A percentile compares a stretch with the other conserved stretches of the same genome.
Conservation (phyloP, 768 basidiomycete species). For the Boletus pseudo-olivaceus region DNA sequence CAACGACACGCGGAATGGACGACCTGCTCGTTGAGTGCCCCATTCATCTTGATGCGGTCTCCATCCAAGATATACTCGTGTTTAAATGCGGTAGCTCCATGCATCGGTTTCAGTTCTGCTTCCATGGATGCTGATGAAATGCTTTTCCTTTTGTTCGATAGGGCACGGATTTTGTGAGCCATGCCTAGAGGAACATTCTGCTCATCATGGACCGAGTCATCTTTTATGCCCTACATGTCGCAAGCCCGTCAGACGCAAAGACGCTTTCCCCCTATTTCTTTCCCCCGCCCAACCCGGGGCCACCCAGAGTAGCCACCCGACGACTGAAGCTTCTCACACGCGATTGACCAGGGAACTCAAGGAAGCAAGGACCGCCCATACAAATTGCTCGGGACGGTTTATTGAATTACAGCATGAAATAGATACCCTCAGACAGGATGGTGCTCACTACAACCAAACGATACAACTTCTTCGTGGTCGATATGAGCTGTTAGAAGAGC, state of each 20-base stretch:
- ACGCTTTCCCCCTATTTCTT: slow-evolving; percentile 28
- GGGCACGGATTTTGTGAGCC: slow-evolving; percentile 33
- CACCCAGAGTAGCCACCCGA: neutral
- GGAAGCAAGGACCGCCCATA: slow-evolving; percentile 12
- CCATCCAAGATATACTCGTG: slow-evolving; percentile 25
- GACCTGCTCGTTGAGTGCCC: slow-evolving; percentile 30
- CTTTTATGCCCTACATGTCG: slow-evolving; percentile 30
- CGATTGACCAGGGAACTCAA: slow-evolving; percentile 14
- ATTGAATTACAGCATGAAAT: slow-evolving; percentile 13
- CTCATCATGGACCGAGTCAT: slow-evolving; percentile 4
- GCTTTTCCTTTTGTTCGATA: slow-evolving; percentile 14
- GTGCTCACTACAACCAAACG: slow-evolving; percentile 4
- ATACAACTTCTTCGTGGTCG: slow-evolving; percentile 15
- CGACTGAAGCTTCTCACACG: slow-evolving; percentile 3
- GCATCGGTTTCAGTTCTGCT: neutral
- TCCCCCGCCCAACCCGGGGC: slow-evolving; percentile 10
- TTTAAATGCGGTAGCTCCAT: slow-evolving; percentile 30
- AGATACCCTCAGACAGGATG: slow-evolving; percentile 4
- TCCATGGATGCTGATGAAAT: slow-evolving; percentile 10
- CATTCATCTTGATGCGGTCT: slow-evolving; percentile 29
- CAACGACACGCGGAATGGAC: slow-evolving; percentile 9
- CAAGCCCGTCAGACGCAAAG: slow-evolving; percentile 25
- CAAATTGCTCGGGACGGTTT: slow-evolving; percentile 8
- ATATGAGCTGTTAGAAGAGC: slow-evolving; percentile 12
- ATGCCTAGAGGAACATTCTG: slow-evolving; percentile 24